Evolutionary conservation across 2,329 filamentous ascomycete genomes (phyloP).

Genomic region (Aureobasidium sp.): DNA sequence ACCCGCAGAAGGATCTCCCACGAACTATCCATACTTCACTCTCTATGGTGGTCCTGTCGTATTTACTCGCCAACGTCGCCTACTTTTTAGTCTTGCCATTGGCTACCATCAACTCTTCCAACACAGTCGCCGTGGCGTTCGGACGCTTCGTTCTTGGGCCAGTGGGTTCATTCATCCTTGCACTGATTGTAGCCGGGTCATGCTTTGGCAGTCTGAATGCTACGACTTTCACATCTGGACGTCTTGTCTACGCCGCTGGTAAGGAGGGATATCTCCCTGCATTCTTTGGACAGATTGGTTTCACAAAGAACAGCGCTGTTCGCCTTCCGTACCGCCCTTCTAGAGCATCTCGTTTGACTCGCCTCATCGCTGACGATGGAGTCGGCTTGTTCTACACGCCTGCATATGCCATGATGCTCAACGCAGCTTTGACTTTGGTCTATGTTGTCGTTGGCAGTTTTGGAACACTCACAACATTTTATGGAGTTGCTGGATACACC

Average conservation of each 20-base stretch:
- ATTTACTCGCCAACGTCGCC: conserved; percentile 81
- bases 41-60: conserved; percentile 83
- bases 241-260: conserved; percentile 85
- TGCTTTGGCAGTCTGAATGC: conserved; percentile 95
- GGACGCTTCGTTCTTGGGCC: conserved; percentile 83
- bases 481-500: conserved; percentile 91
- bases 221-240: conserved; percentile 84
- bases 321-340: conserved; percentile 33
- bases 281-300: conserved; percentile 74
- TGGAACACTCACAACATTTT: conserved; percentile 85
- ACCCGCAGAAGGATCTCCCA: conserved; percentile 80
- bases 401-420: conserved; percentile 83
- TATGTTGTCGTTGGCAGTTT: conserved; percentile 90
- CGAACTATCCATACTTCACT: conserved; percentile 95
- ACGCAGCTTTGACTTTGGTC: conserved; percentile 59
- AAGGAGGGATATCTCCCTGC: conserved; percentile 89
- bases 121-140: conserved; percentile 94
- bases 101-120: conserved; percentile 70
- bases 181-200: conserved; percentile 79
- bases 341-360: conserved; percentile 46
- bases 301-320: conserved; percentile 39
- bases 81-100: conserved; percentile 92
- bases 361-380: conserved; percentile 61
- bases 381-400: conserved; percentile 85
- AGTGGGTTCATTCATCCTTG: conserved; percentile 71